Base-by-base conservation (phyloP, 768 basidiomycete genomes). In the Xerocomellus intermedius region DNA sequence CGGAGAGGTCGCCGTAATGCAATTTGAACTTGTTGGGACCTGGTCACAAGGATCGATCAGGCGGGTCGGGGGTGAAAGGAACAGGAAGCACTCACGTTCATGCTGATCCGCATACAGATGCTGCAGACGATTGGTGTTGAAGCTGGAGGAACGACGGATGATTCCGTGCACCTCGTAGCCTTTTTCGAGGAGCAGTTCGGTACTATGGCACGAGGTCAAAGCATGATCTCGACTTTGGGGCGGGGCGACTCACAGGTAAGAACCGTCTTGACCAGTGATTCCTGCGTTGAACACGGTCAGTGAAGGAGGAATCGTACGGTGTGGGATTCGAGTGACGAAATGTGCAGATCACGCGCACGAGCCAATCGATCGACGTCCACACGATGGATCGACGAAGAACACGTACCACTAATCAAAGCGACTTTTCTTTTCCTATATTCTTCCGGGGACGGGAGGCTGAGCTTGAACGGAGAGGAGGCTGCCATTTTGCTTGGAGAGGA, bases 211-310 rank as follows among this genome's bases (percentile, higher is more conserved):
- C 35, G 28, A 37, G 42, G 41, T 60, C 45, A 61, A 36, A 37
- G 32, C 13, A 36, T 37, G 54, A 22, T 53, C 30, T 30, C 24
- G 62, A 19, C 9, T 2, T 33, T 13, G 0, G 42, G 16, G 10
- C 8, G 2, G 30, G n/a, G 32, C 19, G 59, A 74, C 91, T 70
- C 73, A 93, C 85, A 98, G 77, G 72, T 98, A 98, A 3, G 94
- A 96, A 26, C 94, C 94, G 71, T 98, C 94, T 73, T 97, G 94
- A 36, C 94, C 94, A 57, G 94, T 95, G 73, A 97, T 91, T 70
- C 94, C 94, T 95, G 66, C 36, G 28, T 54, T 52, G 42, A 37
- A 56, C 42, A 14, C 32, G 16, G 44, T 67, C 60, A 67, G 48
- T 36, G 13, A 24, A 36, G 22, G 17, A 42, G 7, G 33, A 9